A percentile compares a stretch with the other conserved stretches of the same genome.
These are phyloP conservation scores for Lactarius quietus DNA, from an alignment of 768 basidiomycete genomes.

Conservation along the genomic window DNA sequence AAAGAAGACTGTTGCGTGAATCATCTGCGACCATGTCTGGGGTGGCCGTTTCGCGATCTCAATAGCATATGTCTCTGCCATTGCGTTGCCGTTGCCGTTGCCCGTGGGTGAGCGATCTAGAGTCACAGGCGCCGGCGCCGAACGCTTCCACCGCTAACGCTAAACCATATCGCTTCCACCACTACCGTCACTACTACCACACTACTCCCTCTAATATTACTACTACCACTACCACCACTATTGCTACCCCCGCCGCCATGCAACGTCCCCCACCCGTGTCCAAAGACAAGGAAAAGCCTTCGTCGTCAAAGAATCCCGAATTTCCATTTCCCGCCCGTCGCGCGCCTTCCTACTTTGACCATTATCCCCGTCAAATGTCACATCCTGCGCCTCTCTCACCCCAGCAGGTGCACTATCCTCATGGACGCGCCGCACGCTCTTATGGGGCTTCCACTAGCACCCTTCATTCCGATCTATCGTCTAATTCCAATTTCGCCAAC, in stretches of 20 bases:
- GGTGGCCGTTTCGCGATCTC: constrained; percentile 54
- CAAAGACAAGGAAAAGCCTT: constrained; percentile 36
- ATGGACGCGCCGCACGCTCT: constrained; percentile 7
- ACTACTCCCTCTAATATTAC: too few relatives aligned
- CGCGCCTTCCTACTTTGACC: constrained; percentile 30
- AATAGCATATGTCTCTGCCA: constrained; percentile 36
- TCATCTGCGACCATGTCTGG: constrained; percentile 48
- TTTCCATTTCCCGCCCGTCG: constrained; percentile 24
- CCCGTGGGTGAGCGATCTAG: neutral
- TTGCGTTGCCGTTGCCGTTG: neutral
- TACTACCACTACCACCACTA: neutral
- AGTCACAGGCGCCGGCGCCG: neutral
- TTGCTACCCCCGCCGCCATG: neutral
- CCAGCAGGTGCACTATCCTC: neutral
- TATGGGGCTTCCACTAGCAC: constrained; percentile 13
- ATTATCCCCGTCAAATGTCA: constrained; percentile 49
- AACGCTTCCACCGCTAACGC: neutral
- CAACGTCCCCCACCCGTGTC: neutral
- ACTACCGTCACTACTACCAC: neutral
- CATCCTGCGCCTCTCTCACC: constrained; percentile 30
- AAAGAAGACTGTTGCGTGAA: constrained; percentile 50
- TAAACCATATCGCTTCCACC: neutral
- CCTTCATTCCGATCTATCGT: constrained; percentile 18
- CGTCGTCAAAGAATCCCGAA: constrained; percentile 23
- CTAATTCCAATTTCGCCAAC: constrained; percentile 21